Percentiles rank a stretch among this genome's conserved stretches.
Conservation (phyloP, 352 stramenopile species). For the Blastocystis hominis region DNA sequence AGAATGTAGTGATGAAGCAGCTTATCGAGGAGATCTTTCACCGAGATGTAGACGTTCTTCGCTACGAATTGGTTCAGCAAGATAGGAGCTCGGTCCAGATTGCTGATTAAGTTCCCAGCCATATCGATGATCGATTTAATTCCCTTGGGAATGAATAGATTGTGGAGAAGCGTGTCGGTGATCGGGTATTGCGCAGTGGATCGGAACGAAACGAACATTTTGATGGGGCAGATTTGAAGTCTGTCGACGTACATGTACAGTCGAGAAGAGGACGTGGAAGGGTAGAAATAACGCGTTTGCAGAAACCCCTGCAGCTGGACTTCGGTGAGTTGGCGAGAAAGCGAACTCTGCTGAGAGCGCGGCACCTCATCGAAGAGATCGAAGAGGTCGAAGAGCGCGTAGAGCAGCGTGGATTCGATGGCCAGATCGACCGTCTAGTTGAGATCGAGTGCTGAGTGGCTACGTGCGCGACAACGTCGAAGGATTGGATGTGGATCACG, state of each 20-base stretch:
- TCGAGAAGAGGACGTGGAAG: not conserved
- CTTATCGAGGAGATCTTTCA: conserved; percentile 69
- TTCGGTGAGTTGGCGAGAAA: not conserved
- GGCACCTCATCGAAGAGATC: not conserved
- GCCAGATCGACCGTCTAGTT: conserved; percentile 21
- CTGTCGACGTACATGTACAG: not conserved
- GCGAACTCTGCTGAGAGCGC: not conserved
- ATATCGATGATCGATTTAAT: conserved; percentile 39
- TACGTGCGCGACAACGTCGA: conserved; percentile 17
- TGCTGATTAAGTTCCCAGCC: conserved; percentile 66
- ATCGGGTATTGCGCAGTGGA: conserved; percentile 32
- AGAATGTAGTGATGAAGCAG: conserved; percentile 76
- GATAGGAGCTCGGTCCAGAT: conserved; percentile 73
- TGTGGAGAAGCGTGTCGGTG: not conserved
- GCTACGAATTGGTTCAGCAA: conserved; percentile 75
- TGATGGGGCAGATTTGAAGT: not conserved
- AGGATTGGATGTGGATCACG: conserved; percentile 8
- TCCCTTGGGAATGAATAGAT: not conserved
- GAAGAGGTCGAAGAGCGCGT: not conserved
- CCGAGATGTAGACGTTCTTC: conserved; percentile 74
- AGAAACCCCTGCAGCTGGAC: not conserved
- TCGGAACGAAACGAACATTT: not conserved
- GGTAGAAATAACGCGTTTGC: not conserved
- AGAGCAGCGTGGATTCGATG: conserved; percentile 14
- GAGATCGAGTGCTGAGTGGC: not conserved